A percentile compares a stretch with the other conserved stretches of the same genome.
Conservation (phyloP, 768 basidiomycete genomes). For the Pholiota molesta region DNA sequence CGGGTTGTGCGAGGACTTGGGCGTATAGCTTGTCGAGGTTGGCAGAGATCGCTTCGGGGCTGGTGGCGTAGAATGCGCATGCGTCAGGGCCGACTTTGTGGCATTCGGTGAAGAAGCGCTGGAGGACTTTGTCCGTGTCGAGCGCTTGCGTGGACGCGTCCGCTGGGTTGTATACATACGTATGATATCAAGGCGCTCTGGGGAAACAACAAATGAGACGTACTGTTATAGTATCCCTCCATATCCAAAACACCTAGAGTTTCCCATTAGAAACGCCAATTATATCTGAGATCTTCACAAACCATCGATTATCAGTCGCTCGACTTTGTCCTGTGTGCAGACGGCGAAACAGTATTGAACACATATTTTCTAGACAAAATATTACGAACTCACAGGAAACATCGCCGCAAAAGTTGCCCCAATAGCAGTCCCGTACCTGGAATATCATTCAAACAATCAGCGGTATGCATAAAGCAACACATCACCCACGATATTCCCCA, state of each 20-base stretch:
- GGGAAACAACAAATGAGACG: background rate
- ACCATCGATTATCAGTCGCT: background rate
- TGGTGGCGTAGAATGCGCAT: too few relatives aligned
- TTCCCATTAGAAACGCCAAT: background rate
- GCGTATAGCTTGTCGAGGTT: too few relatives aligned
- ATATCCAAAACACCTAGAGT: background rate
- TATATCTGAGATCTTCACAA: background rate
- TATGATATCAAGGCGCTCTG: background rate
- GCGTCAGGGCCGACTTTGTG: too few relatives aligned
- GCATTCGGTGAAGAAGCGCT: too few relatives aligned
- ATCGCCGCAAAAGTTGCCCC: background rate
- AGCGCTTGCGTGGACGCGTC: background rate
- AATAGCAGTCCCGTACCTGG: background rate
- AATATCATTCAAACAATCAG: background rate
- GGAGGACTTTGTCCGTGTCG: background rate
- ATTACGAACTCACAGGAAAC: background rate
- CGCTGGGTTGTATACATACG: background rate
- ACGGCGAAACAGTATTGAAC: background rate
- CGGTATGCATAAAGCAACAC: background rate
- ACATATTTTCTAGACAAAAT: background rate
- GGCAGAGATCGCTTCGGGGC: too few relatives aligned
- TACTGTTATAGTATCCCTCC: background rate
- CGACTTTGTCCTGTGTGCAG: background rate
- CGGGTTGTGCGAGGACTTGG: too few relatives aligned
- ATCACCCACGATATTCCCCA: background rate